Evolutionary conservation across 345 rosid species (phyloP), one percentile per base, ranked within the genome.

Genomic region (Melaleuca alternifolia): DNA sequence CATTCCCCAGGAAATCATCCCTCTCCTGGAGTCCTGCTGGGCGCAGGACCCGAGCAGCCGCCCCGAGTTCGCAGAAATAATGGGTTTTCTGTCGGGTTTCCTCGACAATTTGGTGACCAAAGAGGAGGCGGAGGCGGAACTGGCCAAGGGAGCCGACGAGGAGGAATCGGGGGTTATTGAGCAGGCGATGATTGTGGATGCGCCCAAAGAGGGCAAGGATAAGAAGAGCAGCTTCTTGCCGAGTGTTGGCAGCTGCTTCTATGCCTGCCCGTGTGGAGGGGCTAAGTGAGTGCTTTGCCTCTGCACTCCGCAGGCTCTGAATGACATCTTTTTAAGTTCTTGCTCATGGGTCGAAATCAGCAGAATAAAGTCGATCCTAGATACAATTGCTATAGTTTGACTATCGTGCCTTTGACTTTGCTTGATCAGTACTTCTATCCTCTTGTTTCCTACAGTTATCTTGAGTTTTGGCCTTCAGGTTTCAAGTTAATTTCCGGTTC

Each of bases 1-100:
- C 85, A 84, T 94, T 62, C 92, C 94, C 0, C 62, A 82, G 56
- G 92, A 89, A 6, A 11, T 90, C 86, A 91, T 26, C 10, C 24
- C 88, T 10, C 89, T 95, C 53, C 65, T 95, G 83, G 87, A 89
- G 88, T 90, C 93, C 28, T 94, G 96, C 75, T 95, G 96, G 96
- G 91, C 88, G 57, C 85, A 84, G 51, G 94, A 95, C 83, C 90
- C 96, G 10, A 86, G 84, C 1, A 21, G 30, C 26, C 94, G 98
- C 3, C 96, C 94, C 0, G 95, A 93, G 85, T 95, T 95, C 37
- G 51, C 57, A 11, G 94, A 93, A 87, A 92, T 94, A 5, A 89
- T 13, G 4, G 7, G 79, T 0, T 71, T 71, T 41, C 79, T 71
- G 48, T 71, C 44, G 12, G 81, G 48, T 11, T 5, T 71, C 48